Base-by-base conservation (phyloP, 2,329 filamentous ascomycete species). In the Epicoccum nigrum region DNA sequence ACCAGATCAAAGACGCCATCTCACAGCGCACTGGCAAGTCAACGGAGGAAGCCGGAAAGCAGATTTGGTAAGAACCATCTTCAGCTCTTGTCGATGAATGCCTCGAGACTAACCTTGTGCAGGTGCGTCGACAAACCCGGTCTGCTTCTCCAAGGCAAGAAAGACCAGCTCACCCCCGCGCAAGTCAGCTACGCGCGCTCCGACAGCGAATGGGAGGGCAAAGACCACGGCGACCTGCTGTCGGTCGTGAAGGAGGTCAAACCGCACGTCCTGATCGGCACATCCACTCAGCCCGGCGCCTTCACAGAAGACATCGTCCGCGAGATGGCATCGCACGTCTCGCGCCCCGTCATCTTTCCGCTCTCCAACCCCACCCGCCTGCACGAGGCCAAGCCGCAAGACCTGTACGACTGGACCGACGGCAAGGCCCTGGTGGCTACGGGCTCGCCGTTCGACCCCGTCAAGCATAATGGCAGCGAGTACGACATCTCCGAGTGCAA, bases 351-450 rank as follows among this genome's bases (percentile, higher is more conserved):
- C 69, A 88, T 97, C 67, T 85, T 96, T 54, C 92, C 92, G 0
- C 81, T 96, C 1, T 93, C 88, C 2, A 96, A 96, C 70, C 92
- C 92, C 0, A 96, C 91, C 0, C 80, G 84, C 1, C 82, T 96
- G 0, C 90, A 95, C 68, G 92, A 96, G 73, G 92, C 90, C 1
- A 82, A 86, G 7, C 92, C 92, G 0, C 77, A 83, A 13, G 90
- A 96, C 68, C 76, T 96, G 17, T 85, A 87, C 46, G 72, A 83
- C 2, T 96, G 91, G 92, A 93, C 90, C 0, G 74, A 87, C 34
- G 90, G 91, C 1, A 85, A 84, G 58, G 90, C 86, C 0, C 80
- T 96, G 3, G 86, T 94, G 4, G 90, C 92, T 0, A 96, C 92
- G 0, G 92, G 92, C 4, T 90, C 87, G 7, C 91, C 92, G 0